Conservation (phyloP, 2,329 filamentous ascomycete genomes). For the Ambrosiella beaveri region DNA sequence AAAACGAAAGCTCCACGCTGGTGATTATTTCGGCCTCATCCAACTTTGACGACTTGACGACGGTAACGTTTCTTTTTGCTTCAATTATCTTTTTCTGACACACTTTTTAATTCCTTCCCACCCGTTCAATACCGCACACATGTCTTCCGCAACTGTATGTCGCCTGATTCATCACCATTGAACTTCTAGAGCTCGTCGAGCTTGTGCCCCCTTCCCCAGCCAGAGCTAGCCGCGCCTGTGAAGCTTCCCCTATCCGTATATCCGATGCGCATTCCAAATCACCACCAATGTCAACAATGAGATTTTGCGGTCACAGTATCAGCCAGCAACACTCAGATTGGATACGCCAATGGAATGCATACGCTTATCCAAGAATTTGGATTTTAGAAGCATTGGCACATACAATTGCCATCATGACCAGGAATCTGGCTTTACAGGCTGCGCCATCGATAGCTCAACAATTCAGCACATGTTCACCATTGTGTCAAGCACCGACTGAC, state of each 20-base stretch:
- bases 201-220: background rate
- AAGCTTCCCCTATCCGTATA: conserved; percentile 4
- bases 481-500: conserved; percentile 7
- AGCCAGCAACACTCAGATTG: too few species aligned
- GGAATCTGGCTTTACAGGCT: too few species aligned
- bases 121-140: conserved; percentile 15
- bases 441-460: too few species aligned
- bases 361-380: too few species aligned
- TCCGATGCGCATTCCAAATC: background rate
- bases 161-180: background rate
- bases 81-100: conserved; percentile 4
- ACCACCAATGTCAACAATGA: background rate
- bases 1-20: conserved; percentile 11
- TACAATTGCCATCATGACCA: too few species aligned
- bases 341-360: too few species aligned
- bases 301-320: too few species aligned
- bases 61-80: conserved; percentile 10
- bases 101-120: conserved; percentile 12
- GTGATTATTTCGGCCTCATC: conserved; percentile 13
- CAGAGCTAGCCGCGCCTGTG: background rate
- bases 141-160: conserved; percentile 23
- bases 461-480: background rate
- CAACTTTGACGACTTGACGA: conserved; percentile 11
- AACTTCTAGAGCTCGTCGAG: conserved; percentile 7
- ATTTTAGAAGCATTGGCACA: too few species aligned